These are phyloP conservation scores for Podospora didyma DNA, from an alignment of 495 filamentous ascomycete genomes.

Conservation along the genomic window DNA sequence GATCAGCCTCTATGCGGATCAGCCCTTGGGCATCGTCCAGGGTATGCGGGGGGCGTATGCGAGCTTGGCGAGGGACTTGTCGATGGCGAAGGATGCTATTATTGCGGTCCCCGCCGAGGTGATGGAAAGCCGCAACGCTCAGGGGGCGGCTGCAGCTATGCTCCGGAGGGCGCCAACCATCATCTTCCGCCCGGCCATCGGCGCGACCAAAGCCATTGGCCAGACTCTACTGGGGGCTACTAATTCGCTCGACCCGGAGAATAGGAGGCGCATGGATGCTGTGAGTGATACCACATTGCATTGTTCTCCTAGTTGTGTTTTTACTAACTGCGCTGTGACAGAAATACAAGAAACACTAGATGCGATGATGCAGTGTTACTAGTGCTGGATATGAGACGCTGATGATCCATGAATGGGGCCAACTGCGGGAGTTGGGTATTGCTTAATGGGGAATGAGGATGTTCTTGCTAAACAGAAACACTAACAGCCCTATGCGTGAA, in stretches of 20 bases:
- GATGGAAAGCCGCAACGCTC: constrained; percentile 78
- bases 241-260: constrained; percentile 82
- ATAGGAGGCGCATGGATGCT: constrained; percentile 80
- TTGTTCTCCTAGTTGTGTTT: background rate
- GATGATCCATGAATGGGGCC: background rate
- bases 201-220: constrained; percentile 82
- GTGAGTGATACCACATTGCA: constrained; percentile 50
- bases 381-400: too few species aligned
- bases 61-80: constrained; percentile 80
- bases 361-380: too few species aligned
- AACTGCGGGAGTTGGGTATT: background rate
- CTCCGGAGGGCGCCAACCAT: constrained; percentile 81
- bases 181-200: constrained; percentile 85
- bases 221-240: constrained; percentile 90
- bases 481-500: too few species aligned
- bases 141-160: constrained; percentile 77
- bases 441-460: background rate
- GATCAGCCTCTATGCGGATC: constrained; percentile 88
- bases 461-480: too few species aligned
- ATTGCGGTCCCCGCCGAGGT: constrained; percentile 92
- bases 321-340: constrained; percentile 8
- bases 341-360: constrained; percentile 25
- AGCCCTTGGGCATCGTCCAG: constrained; percentile 81
- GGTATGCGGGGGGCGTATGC: constrained; percentile 78
- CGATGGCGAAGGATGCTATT: constrained; percentile 81